Conservation (phyloP, 371 early-diverging fungal genomes). For the Lichtheimia hyalospora region DNA sequence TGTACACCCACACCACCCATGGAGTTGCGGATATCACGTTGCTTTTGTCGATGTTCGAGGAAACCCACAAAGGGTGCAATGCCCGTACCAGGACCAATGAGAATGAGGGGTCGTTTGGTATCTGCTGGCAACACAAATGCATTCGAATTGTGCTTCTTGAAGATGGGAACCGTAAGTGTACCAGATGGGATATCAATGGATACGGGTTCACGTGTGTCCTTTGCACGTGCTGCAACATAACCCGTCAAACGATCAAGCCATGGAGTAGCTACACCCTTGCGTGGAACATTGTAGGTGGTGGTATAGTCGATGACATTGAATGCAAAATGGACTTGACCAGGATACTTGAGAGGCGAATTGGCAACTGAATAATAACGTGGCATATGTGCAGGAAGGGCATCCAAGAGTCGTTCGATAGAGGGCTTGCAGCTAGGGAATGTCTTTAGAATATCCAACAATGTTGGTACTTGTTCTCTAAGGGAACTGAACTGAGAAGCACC, state of each 20-base stretch:
- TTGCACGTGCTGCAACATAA: slow-evolving; percentile 26
- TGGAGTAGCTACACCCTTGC: slow-evolving; percentile 80
- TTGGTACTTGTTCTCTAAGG: slow-evolving; percentile 67
- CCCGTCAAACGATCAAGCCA: slow-evolving; percentile 72
- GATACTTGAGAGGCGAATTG: slow-evolving; percentile 58
- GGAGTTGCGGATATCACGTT: slow-evolving; percentile 34
- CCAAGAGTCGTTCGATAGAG: slow-evolving; percentile 67
- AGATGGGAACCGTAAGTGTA: slow-evolving; percentile 41
- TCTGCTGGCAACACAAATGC: slow-evolving; percentile 64
- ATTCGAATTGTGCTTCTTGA: slow-evolving; percentile 52
- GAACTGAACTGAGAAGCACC: slow-evolving; percentile 67
- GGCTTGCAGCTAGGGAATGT: slow-evolving; percentile 76
- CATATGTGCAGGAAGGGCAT: slow-evolving; percentile 72
- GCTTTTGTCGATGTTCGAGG: slow-evolving; percentile 61
- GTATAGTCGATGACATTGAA: slow-evolving; percentile 86
- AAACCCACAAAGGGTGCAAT: slow-evolving; percentile 90
- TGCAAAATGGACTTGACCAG: slow-evolving; percentile 64
- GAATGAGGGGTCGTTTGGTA: slow-evolving; percentile 57
- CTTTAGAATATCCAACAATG: slow-evolving; percentile 72
- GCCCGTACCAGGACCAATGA: slow-evolving; percentile 91
- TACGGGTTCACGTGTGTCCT: slow-evolving; percentile 11
- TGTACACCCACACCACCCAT: slow-evolving; percentile 43
- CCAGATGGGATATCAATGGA: slow-evolving; percentile 10
- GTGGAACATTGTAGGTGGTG: slow-evolving; percentile 42
- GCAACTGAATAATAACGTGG: slow-evolving; percentile 90